These are phyloP conservation scores for Marchantia paleacea DNA, from an alignment of 225 moss, liverwort and hornwort genomes.

Conservation along the genomic window DNA sequence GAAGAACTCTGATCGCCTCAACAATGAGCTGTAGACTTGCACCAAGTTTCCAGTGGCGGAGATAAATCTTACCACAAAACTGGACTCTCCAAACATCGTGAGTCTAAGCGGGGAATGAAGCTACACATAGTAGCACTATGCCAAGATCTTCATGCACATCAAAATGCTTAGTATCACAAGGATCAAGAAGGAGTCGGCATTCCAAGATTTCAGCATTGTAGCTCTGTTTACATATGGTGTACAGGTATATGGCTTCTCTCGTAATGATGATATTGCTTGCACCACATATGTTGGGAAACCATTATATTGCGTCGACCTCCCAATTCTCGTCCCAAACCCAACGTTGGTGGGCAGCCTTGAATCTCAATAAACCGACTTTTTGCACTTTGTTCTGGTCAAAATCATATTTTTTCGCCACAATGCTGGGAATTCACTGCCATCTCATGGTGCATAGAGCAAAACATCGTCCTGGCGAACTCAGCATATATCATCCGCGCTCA, in stretches of 20 bases:
- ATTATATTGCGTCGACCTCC: not conserved
- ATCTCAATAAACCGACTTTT: not conserved
- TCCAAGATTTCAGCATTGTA: conserved; percentile 11
- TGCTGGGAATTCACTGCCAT: conserved; percentile 11
- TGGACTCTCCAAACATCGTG: too few relatives aligned
- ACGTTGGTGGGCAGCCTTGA: not conserved
- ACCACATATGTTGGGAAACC: conserved; percentile 7
- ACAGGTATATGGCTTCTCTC: conserved; percentile 1
- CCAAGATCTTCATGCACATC: conserved; percentile 14
- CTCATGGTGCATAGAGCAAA: too few relatives aligned
- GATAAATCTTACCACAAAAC: too few relatives aligned
- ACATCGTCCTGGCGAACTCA: too few relatives aligned
- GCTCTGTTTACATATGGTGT: conserved; percentile 8
- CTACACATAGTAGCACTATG: conserved; percentile 13
- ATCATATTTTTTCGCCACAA: not conserved
- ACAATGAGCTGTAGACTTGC: too few relatives aligned
- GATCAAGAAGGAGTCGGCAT: conserved; percentile 10
- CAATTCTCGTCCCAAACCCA: conserved; percentile 15
- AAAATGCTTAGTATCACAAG: conserved; percentile 11
- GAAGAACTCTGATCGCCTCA: too few relatives aligned
- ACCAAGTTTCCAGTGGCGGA: too few relatives aligned
- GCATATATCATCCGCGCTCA: too few relatives aligned
- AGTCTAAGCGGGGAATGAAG: conserved; percentile 10
- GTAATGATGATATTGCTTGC: conserved; percentile 1
- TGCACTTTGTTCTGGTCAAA: not conserved